phyloP scores from a whole-genome alignment of 495 filamentous ascomycete species.

The Aspergillus biplanus region DNA sequence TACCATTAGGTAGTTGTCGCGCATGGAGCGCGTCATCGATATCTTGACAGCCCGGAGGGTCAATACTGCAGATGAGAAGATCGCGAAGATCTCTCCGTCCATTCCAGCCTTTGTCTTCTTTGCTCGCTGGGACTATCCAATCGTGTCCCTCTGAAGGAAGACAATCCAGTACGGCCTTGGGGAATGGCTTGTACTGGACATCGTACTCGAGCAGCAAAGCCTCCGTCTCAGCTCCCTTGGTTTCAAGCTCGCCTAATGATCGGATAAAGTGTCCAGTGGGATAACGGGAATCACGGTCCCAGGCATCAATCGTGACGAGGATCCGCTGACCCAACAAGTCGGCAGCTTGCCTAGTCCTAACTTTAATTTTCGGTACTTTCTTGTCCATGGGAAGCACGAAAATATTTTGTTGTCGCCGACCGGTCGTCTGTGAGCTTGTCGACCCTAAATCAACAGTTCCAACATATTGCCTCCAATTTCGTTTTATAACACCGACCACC shows the following conservation, averaged over 20 bases:
- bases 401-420: constrained; percentile 84
- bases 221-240: constrained; percentile 94
- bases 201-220: constrained; percentile 93
- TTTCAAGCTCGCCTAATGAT: constrained; percentile 89
- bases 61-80: constrained; percentile 93
- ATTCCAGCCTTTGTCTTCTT: constrained; percentile 81
- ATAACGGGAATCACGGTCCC: constrained; percentile 91
- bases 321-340: constrained; percentile 90
- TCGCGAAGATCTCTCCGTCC: constrained; percentile 81
- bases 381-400: constrained; percentile 98
- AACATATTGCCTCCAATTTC: constrained; percentile 98
- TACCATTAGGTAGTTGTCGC: constrained; percentile 81
- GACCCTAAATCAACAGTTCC: constrained; percentile 91
- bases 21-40: constrained; percentile 98
- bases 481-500: constrained; percentile 89
- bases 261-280: constrained; percentile 93
- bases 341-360: constrained; percentile 86
- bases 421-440: constrained; percentile 68
- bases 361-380: constrained; percentile 89
- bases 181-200: constrained; percentile 96
- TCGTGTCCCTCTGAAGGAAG: constrained; percentile 89
- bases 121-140: constrained; percentile 83
- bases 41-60: constrained; percentile 94
- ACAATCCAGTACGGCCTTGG: constrained; percentile 91
- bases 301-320: constrained; percentile 92